Conservation (phyloP, 371 early-diverging fungal genomes). For the Polyrhizophydium stewartii region DNA sequence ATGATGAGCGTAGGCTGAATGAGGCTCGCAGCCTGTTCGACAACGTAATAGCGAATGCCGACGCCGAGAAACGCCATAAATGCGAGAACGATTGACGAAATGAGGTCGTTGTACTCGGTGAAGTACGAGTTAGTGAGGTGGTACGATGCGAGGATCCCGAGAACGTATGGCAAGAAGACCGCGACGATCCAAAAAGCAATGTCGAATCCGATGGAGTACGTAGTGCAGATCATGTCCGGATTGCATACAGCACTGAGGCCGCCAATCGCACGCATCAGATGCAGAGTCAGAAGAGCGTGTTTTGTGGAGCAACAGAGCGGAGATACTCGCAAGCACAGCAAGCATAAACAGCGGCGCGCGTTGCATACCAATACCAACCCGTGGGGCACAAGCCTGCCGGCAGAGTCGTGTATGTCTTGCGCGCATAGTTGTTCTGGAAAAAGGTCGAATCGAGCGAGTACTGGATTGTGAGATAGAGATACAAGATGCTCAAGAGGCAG, state of each 20-base stretch:
- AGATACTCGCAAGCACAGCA: background rate
- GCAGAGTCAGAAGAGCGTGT: too few species aligned
- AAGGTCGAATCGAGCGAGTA: conserved; percentile 10
- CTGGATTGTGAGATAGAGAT: conserved; percentile 19
- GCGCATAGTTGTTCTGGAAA: conserved; percentile 5
- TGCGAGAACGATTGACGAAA: conserved; percentile 18
- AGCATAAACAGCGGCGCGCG: background rate
- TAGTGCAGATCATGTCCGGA: conserved; percentile 23
- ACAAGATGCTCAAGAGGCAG: conserved; percentile 12
- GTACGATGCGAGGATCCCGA: conserved; percentile 15
- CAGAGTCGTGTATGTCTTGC: too few species aligned
- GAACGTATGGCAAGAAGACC: conserved; percentile 24
- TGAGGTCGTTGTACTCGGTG: conserved; percentile 15
- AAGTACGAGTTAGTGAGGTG: conserved; percentile 11
- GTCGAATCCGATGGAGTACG: conserved; percentile 22
- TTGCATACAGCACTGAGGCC: conserved; percentile 17
- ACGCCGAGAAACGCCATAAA: conserved; percentile 20
- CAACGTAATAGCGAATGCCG: conserved; percentile 26
- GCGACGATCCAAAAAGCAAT: conserved; percentile 27
- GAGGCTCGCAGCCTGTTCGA: conserved; percentile 22
- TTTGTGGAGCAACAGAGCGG: background rate
- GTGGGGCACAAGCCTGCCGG: conserved; percentile 9
- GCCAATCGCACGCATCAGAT: background rate
- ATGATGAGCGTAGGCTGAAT: conserved; percentile 23
- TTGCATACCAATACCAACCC: conserved; percentile 21